A percentile compares a stretch with the other conserved stretches of the same genome.
phyloP scores from a whole-genome alignment of 2,329 filamentous ascomycete genomes.

The Furcasterigmium sp. region DNA sequence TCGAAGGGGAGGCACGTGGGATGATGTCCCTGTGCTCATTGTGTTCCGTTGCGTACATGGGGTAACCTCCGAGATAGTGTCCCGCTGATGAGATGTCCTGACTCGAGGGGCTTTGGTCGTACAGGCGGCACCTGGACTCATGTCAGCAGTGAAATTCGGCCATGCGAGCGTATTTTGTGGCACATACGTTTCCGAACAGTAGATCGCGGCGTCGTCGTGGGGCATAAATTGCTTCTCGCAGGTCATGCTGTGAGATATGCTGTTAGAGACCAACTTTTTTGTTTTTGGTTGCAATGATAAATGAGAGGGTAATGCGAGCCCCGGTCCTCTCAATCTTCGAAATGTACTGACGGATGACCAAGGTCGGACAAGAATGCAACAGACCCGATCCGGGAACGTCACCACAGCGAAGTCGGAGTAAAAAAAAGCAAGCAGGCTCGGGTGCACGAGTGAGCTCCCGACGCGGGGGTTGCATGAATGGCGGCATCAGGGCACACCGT shows the following conservation, averaged over 20 bases:
- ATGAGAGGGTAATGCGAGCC: too few relatives aligned
- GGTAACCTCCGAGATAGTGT: slow-evolving; percentile 7
- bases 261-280: slow-evolving; percentile 24
- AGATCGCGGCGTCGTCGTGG: slow-evolving; percentile 50
- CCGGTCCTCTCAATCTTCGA: slow-evolving; percentile 11
- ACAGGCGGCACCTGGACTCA: slow-evolving; percentile 43
- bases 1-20: slow-evolving; percentile 57
- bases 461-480: slow-evolving; percentile 6
- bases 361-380: slow-evolving; percentile 25
- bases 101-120: slow-evolving; percentile 38
- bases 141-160: background rate
- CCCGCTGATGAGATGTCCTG: slow-evolving; percentile 1
- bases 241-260: slow-evolving; percentile 46
- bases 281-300: too few relatives aligned
- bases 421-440: slow-evolving; percentile 2
- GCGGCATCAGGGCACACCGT: background rate
- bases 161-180: slow-evolving; percentile 16
- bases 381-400: slow-evolving; percentile 16
- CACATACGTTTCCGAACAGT: slow-evolving; percentile 59
- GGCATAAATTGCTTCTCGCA: slow-evolving; percentile 63
- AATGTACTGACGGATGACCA: background rate
- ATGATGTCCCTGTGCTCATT: slow-evolving; percentile 57
- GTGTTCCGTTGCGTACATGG: slow-evolving; percentile 38
- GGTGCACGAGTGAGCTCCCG: slow-evolving; percentile 3
- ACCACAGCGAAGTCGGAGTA: slow-evolving; percentile 2